These are phyloP conservation scores for Escallonia rubra DNA, from an alignment of 129 eudicot genomes.

Conservation along the genomic window DNA sequence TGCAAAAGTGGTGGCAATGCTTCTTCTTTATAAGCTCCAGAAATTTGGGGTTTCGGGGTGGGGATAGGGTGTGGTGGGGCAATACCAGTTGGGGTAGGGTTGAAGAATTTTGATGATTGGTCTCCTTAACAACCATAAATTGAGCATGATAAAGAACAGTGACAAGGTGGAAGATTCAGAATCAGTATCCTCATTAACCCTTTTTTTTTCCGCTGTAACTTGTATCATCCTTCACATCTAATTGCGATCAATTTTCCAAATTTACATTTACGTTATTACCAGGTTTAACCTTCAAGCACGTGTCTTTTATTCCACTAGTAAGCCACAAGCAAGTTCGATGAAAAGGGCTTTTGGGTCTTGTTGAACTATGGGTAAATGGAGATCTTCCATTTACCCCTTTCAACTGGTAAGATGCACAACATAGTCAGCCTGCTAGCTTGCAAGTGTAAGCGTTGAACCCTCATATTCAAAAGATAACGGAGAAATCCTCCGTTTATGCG, in stretches of 20 bases:
- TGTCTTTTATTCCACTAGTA: too few relatives aligned
- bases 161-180: constrained; percentile 16
- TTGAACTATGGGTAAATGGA: too few relatives aligned
- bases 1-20: constrained; percentile 27
- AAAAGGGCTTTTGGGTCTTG: too few relatives aligned
- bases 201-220: not conserved
- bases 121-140: constrained; percentile 29
- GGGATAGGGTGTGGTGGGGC: constrained; percentile 19
- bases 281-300: not conserved
- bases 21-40: constrained; percentile 47
- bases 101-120: constrained; percentile 27
- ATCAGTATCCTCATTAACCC: not conserved
- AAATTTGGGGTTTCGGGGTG: constrained; percentile 5
- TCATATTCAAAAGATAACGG: too few relatives aligned
- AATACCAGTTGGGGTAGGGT: constrained; percentile 29
- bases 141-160: constrained; percentile 10
- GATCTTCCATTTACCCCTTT: too few relatives aligned
- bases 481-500: too few relatives aligned
- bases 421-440: too few relatives aligned
- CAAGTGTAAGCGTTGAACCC: too few relatives aligned
- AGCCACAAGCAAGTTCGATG: too few relatives aligned
- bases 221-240: not conserved
- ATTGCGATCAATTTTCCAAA: too few relatives aligned
- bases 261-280: not conserved
- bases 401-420: too few relatives aligned